These are phyloP conservation scores for Sporothrix humicola DNA, from an alignment of 2,329 filamentous ascomycete species.

Conservation along the genomic window DNA sequence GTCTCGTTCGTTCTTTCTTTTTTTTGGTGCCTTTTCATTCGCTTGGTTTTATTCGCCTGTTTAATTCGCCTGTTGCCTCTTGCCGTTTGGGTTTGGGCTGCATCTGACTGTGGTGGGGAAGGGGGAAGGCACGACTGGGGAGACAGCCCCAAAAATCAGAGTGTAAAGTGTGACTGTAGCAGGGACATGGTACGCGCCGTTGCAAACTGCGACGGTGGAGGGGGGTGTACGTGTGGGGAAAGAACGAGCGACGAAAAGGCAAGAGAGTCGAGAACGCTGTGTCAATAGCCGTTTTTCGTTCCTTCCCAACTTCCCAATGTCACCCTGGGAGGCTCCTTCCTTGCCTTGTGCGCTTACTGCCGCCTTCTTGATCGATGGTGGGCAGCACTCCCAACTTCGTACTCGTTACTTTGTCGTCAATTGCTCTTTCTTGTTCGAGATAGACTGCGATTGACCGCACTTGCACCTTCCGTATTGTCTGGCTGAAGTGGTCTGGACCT, in stretches of 20 bases:
- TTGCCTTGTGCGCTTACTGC: slow-evolving; percentile 22
- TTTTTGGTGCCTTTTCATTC: neutral
- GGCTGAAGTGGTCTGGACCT: neutral
- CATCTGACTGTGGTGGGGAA: slow-evolving; percentile 17
- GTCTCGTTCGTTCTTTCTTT: neutral
- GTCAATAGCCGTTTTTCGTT: neutral
- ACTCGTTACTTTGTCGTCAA: neutral
- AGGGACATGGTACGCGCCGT: slow-evolving; percentile 13
- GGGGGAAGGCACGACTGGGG: neutral
- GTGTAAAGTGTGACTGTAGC: slow-evolving; percentile 1
- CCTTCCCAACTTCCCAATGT: neutral
- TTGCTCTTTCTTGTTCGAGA: slow-evolving; percentile 7
- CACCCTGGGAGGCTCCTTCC: slow-evolving; percentile 24
- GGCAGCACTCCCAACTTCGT: neutral
- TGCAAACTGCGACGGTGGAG: neutral
- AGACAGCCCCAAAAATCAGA: neutral
- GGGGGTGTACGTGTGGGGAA: slow-evolving; percentile 14
- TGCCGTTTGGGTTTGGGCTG: slow-evolving; percentile 2
- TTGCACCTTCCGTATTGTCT: neutral
- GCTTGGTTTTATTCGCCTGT: slow-evolving; percentile 7
- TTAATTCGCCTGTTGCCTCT: slow-evolving; percentile 13
- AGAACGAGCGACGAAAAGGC: neutral
- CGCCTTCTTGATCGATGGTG: neutral
- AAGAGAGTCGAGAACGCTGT: neutral
- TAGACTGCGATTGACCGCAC: neutral